A percentile compares a stretch with the other conserved stretches of the same genome.
Evolutionary conservation across 257 asterid species (phyloP).

Genomic region (Nicotiana attenuata): DNA sequence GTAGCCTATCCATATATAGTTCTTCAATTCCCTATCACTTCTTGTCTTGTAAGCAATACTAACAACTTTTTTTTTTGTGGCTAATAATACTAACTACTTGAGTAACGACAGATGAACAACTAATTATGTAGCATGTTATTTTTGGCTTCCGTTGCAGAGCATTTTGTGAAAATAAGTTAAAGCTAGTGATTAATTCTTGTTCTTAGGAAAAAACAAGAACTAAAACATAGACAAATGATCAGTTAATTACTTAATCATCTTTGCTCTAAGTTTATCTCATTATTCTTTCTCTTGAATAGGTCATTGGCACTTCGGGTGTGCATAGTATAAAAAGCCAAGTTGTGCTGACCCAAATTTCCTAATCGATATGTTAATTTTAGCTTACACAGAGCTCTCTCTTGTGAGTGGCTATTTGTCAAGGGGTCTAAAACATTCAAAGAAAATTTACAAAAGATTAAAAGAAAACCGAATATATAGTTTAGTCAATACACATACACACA

Average conservation of each 20-base stretch:
- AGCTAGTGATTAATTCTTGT: neutral
- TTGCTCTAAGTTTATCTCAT: neutral
- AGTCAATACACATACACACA: too few relatives aligned
- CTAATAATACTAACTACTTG: neutral
- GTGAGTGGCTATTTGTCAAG: neutral
- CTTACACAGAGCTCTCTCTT: neutral
- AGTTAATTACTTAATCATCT: neutral
- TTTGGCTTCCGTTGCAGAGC: neutral
- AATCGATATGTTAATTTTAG: neutral
- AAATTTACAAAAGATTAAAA: too few relatives aligned
- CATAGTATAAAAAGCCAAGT: too few relatives aligned
- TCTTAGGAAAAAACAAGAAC: neutral
- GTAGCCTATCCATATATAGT: too few relatives aligned
- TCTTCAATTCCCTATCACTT: neutral
- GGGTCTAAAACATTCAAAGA: too few relatives aligned
- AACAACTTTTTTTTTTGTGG: too few relatives aligned
- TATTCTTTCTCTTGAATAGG: neutral
- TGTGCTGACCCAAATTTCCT: too few relatives aligned
- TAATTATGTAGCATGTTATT: neutral
- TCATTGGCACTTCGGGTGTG: too few relatives aligned
- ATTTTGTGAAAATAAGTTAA: neutral
- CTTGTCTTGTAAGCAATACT: neutral
- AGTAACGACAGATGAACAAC: neutral
- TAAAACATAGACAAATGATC: neutral
- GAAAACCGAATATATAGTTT: neutral